Conservation (phyloP, 2,329 filamentous ascomycete genomes). For the Drechslera avenae region DNA sequence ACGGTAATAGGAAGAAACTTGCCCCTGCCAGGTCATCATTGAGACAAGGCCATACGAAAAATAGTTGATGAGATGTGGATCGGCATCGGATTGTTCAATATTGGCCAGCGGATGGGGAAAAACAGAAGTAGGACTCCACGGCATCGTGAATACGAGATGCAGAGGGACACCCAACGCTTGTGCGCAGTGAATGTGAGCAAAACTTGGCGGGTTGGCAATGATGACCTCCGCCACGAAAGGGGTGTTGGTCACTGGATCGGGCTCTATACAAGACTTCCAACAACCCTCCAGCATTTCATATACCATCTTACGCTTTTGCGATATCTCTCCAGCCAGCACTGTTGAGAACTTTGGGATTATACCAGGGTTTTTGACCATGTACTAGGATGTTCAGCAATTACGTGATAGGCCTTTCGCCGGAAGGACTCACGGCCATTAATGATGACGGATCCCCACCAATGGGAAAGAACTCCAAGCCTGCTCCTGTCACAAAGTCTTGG, state of each 20-base stretch:
- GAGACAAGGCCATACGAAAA: constrained; percentile 55
- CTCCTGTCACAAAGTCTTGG: constrained; percentile 18
- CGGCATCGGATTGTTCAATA: too few relatives aligned
- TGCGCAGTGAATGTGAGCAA: constrained; percentile 74
- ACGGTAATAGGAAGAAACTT: too few relatives aligned
- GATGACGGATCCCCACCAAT: constrained; percentile 43
- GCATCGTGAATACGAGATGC: constrained; percentile 74
- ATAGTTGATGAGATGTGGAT: too few relatives aligned
- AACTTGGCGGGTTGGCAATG: constrained; percentile 77
- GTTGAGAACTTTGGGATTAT: constrained; percentile 38
- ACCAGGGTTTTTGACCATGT: constrained; percentile 57
- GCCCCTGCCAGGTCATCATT: constrained; percentile 58
- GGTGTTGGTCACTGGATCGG: constrained; percentile 49
- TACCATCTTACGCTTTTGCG: constrained; percentile 40
- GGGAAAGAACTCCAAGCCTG: constrained; percentile 44
- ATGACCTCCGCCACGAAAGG: constrained; percentile 82
- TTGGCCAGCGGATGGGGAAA: constrained; percentile 60
- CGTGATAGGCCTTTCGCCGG: too few relatives aligned
- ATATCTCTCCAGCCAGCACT: constrained; percentile 35
- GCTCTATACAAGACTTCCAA: constrained; percentile 41
- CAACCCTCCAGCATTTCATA: constrained; percentile 36
- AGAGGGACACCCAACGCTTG: constrained; percentile 73
- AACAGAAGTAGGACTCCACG: constrained; percentile 53
- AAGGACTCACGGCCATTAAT: too few relatives aligned
- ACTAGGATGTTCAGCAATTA: too few relatives aligned